phyloP scores from a whole-genome alignment of 768 basidiomycete genomes.

The Serpula lacrymans region DNA sequence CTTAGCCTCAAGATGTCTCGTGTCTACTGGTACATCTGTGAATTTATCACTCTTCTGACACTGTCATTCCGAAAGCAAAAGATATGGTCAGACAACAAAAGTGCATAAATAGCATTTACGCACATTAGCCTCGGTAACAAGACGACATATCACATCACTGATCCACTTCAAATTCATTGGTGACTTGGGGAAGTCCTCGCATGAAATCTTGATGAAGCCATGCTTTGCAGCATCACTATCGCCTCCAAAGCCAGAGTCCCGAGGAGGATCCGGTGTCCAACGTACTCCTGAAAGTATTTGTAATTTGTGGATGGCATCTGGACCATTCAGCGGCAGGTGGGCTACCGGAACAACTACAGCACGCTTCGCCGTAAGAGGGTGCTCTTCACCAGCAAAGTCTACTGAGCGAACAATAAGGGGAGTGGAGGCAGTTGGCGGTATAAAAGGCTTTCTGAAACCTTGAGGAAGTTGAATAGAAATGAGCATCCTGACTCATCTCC shows the following conservation, averaged over 20 bases:
- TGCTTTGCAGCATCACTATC: slow-evolving; percentile 48
- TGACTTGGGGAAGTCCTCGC: slow-evolving; percentile 79
- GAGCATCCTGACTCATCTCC: slow-evolving; percentile 4
- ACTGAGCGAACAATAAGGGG: slow-evolving; percentile 73
- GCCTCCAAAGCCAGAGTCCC: slow-evolving; percentile 55
- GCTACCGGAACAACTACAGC: slow-evolving; percentile 73
- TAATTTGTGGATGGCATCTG: slow-evolving; percentile 75
- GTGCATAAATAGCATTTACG: slow-evolving; percentile 28
- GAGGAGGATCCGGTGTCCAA: slow-evolving; percentile 75
- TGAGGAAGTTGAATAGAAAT: slow-evolving; percentile 7
- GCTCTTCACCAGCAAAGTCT: slow-evolving; percentile 73
- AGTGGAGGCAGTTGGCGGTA: slow-evolving; percentile 53
- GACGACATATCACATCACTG: slow-evolving; percentile 75
- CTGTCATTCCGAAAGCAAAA: slow-evolving; percentile 30
- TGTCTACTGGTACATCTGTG: slow-evolving; percentile 73
- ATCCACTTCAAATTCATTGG: slow-evolving; percentile 95
- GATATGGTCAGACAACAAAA: slow-evolving; percentile 6
- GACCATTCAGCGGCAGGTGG: slow-evolving; percentile 59
- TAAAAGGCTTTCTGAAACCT: slow-evolving; percentile 84
- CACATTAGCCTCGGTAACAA: slow-evolving; percentile 85
- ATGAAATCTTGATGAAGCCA: slow-evolving; percentile 88
- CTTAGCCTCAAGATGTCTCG: slow-evolving; percentile 74
- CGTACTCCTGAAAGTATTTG: slow-evolving; percentile 86
- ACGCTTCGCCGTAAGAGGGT: slow-evolving; percentile 70
- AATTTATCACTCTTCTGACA: slow-evolving; percentile 40